Evolutionary conservation across 2,329 filamentous ascomycete genomes (phyloP).

Genomic region (Verruconis gallopava): DNA sequence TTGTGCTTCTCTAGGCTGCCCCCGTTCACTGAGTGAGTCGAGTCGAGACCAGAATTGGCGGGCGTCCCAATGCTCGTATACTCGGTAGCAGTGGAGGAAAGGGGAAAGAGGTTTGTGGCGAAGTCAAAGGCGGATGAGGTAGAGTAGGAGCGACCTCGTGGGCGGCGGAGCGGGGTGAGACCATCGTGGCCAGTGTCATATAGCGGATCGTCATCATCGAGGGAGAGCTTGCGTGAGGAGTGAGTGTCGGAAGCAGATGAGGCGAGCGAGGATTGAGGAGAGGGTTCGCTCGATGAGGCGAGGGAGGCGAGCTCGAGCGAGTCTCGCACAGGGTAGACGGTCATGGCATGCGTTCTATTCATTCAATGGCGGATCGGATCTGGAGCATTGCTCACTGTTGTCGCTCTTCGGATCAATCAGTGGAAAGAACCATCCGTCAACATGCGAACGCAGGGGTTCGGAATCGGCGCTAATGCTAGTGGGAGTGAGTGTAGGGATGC

Average conservation of each 20-base stretch:
- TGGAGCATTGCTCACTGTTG: too few relatives aligned
- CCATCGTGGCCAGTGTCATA: conserved; percentile 36
- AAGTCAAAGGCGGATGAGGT: conserved; percentile 93
- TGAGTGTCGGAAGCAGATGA: conserved; percentile 76
- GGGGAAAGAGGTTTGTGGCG: conserved; percentile 78
- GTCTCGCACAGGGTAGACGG: conserved; percentile 50
- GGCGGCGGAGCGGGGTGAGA: conserved; percentile 22
- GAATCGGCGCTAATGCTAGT: too few relatives aligned
- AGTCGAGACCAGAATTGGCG: conserved; percentile 41
- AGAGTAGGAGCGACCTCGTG: conserved; percentile 57
- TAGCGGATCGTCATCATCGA: conserved; percentile 75
- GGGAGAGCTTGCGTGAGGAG: conserved; percentile 82
- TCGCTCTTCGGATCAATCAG: too few relatives aligned
- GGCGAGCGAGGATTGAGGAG: conserved; percentile 51
- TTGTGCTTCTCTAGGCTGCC: conserved; percentile 90
- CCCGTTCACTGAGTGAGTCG: conserved; percentile 48
- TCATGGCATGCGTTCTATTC: not conserved
- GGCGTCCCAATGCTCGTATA: conserved; percentile 82
- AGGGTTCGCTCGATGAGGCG: conserved; percentile 64
- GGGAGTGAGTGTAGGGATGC: too few relatives aligned
- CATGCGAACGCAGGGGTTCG: too few relatives aligned
- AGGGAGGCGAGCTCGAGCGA: conserved; percentile 93
- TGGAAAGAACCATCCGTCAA: too few relatives aligned
- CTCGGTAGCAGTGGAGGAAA: conserved; percentile 59
- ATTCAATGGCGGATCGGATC: too few relatives aligned